These are phyloP conservation scores for Akanthomyces muscarius DNA, from an alignment of 2,329 filamentous ascomycete genomes.

Conservation along the genomic window DNA sequence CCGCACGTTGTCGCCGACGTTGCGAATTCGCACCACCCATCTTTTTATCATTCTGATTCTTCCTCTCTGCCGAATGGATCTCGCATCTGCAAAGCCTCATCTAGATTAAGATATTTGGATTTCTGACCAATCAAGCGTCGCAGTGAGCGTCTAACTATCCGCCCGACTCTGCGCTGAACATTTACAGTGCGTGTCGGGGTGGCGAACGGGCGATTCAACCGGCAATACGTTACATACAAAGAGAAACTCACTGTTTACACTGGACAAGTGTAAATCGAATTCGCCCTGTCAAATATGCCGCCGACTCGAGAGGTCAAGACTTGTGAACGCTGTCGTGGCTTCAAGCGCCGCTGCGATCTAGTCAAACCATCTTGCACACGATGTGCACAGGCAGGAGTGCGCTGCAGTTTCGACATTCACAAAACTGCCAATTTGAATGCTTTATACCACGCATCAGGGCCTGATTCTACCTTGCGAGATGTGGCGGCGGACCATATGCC, in stretches of 20 bases:
- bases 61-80: background rate
- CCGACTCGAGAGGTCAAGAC: slow-evolving; percentile 34
- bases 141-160: background rate
- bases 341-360: slow-evolving; percentile 35
- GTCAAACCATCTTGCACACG: slow-evolving; percentile 33
- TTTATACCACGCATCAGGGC: slow-evolving; percentile 9
- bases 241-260: background rate
- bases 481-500: background rate
- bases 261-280: background rate
- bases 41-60: background rate
- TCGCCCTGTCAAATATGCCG: slow-evolving; percentile 21
- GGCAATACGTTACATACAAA: no score
- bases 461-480: slow-evolving; percentile 4
- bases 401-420: slow-evolving; percentile 31
- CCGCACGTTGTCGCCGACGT: background rate
- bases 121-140: background rate
- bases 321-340: slow-evolving; percentile 34
- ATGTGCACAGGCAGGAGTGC: slow-evolving; percentile 31
- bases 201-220: background rate
- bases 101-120: background rate
- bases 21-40: background rate
- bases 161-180: background rate
- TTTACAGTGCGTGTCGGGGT: background rate
- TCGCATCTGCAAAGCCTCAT: background rate
- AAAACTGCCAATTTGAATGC: background rate